A percentile compares a stretch with the other conserved stretches of the same genome.
These are phyloP conservation scores for Fusarium sororula DNA, from an alignment of 2,329 filamentous ascomycete genomes.

Conservation along the genomic window DNA sequence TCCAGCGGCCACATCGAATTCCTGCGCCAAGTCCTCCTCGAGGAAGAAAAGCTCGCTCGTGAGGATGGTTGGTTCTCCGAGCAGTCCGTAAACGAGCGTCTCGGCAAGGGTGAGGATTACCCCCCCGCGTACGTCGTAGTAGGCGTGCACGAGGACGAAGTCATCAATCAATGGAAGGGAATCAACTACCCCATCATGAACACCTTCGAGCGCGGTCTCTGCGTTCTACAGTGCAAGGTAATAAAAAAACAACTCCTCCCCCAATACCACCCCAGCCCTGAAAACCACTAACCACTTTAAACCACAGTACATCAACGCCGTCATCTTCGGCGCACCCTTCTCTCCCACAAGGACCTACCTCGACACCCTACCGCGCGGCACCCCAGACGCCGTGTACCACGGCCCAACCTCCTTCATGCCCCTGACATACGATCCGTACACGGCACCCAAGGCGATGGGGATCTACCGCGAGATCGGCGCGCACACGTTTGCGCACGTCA, in stretches of 20 bases:
- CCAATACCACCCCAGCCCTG: neutral
- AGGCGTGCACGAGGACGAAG: slow-evolving; percentile 91
- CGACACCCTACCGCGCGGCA: slow-evolving; percentile 74
- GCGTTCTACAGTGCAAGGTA: slow-evolving; percentile 93
- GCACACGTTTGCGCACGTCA: slow-evolving; percentile 87
- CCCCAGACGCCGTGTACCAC: slow-evolving; percentile 87
- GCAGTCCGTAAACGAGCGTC: slow-evolving; percentile 69
- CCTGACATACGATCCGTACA: slow-evolving; percentile 81
- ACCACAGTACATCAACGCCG: slow-evolving; percentile 80
- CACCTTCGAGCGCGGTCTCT: slow-evolving; percentile 94
- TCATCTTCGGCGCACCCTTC: slow-evolving; percentile 91
- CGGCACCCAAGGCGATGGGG: slow-evolving; percentile 79
- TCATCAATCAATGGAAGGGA: slow-evolving; percentile 96
- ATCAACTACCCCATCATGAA: slow-evolving; percentile 99
- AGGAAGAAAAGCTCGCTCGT: slow-evolving; percentile 75
- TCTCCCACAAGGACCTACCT: slow-evolving; percentile 84
- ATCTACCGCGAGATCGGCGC: slow-evolving; percentile 82
- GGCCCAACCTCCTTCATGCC: slow-evolving; percentile 94
- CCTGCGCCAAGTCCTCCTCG: slow-evolving; percentile 76
- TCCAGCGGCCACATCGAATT: slow-evolving; percentile 98
- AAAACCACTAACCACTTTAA: slow-evolving; percentile 7
- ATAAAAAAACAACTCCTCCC: slow-evolving; percentile 32
- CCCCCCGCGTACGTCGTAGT: slow-evolving; percentile 87
- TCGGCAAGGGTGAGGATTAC: slow-evolving; percentile 77
- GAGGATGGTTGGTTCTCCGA: slow-evolving; percentile 78